Evolutionary conservation across 2,329 filamentous ascomycete species (phyloP), one percentile per base, ranked within the genome.

Genomic region (Paecilomyces formosus): DNA sequence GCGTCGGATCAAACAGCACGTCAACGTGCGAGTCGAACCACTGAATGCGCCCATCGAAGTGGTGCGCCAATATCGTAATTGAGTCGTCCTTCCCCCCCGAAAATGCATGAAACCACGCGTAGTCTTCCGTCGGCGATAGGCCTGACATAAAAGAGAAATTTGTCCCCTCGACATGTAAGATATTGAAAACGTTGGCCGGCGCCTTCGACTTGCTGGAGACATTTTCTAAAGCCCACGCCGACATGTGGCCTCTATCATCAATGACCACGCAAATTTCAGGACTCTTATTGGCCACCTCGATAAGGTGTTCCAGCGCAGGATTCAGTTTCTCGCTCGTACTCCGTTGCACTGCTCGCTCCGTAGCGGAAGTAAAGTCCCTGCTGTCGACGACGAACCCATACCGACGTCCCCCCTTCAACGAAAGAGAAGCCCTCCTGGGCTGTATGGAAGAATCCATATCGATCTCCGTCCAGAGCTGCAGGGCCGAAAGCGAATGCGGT

Each of bases 161-260:
- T 58, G 87, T 64, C 1, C 82, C 82, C 66, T 89, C 85, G 26
- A 92, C 83, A 67, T 95, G 89, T 1, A 90, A 86, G 64, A 97
- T 87, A 68, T 91, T 94, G 77, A 94, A 95, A n/a, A 93, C 84
- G 61, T 87, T 85, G 28, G 85, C 81, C 3, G 82, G 80, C 60
- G 84, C 84, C 64, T 84, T 85, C 31, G 81, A 78, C 68, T 87
- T 90, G 65, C 84, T 86, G 35, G 88, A 88, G 21, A 96, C 83
- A 68, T 93, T 92, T 71, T 97, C 92, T 58, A 99, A 76, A 0
- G 91, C 93, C 90, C 93, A 97, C 0, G 90, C 91, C 49, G 90
- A 92, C 88, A 97, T 90, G 63, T 87, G 86, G 1, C 93, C 93
- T 54, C 82, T 79, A n/a, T 87, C 86, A 72, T 97, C 91, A 54